These are phyloP conservation scores for Aspergillus eucalypticola DNA, from an alignment of 2,329 filamentous ascomycete species.

Conservation along the genomic window DNA sequence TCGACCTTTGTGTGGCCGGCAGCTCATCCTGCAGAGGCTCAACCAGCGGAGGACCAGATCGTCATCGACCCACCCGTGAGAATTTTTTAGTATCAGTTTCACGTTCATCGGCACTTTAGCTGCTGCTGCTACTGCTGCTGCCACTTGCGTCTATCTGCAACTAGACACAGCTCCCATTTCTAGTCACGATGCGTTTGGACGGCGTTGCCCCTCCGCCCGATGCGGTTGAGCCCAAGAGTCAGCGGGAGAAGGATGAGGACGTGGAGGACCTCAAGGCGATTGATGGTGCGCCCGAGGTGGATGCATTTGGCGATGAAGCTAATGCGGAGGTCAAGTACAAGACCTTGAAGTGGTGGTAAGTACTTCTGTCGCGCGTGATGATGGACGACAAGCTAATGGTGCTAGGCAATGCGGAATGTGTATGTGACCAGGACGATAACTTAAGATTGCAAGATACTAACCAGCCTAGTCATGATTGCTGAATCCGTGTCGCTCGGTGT, in stretches of 20 bases:
- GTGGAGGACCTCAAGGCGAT: slow-evolving; percentile 18
- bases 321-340: slow-evolving; percentile 48
- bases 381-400: slow-evolving; percentile 36
- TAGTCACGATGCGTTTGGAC: not conserved
- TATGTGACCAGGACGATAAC: slow-evolving; percentile 17
- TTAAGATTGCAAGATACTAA: not conserved
- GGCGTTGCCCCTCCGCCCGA: slow-evolving; percentile 12
- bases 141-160: not conserved
- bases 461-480: slow-evolving; percentile 51
- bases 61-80: not conserved
- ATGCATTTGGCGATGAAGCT: slow-evolving; percentile 38
- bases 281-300: slow-evolving; percentile 14
- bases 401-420: slow-evolving; percentile 41
- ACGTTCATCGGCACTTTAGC: not conserved
- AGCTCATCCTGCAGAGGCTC: not conserved
- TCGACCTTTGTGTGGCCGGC: not conserved
- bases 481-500: slow-evolving; percentile 59
- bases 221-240: slow-evolving; percentile 17
- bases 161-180: not conserved
- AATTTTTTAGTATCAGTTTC: not conserved
- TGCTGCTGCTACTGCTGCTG: not conserved
- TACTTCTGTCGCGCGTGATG: not conserved
- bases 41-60: not conserved
- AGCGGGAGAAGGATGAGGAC: slow-evolving; percentile 10
- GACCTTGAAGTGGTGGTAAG: slow-evolving; percentile 46